A percentile compares a stretch with the other conserved stretches of the same genome.
Conservation (phyloP, 1,284 basidiomycete species). For the Trichosporon sp. region DNA sequence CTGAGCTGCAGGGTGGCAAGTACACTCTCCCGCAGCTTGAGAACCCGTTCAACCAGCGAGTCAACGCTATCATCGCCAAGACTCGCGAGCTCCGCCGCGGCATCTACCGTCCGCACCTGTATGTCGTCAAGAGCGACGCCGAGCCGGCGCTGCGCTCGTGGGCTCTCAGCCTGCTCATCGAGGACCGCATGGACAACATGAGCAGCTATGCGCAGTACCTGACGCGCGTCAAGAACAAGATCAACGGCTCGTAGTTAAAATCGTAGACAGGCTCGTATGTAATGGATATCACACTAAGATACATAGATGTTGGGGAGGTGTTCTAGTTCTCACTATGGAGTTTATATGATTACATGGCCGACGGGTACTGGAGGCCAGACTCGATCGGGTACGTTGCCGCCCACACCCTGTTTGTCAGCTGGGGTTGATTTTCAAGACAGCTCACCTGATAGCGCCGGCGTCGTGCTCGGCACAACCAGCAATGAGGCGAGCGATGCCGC, state of each 20-base stretch:
- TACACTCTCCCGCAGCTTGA: slow-evolving; percentile 80
- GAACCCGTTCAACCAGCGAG: slow-evolving; percentile 85
- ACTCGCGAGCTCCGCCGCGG: slow-evolving; percentile 73
- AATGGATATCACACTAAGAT: slow-evolving; percentile 4
- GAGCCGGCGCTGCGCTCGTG: slow-evolving; percentile 88
- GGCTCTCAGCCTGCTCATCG: slow-evolving; percentile 90
- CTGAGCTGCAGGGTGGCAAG: slow-evolving; percentile 86
- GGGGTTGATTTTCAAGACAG: neutral
- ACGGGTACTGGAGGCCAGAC: neutral
- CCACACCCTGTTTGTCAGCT: neutral
- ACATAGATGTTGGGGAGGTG: neutral
- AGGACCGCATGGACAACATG: slow-evolving; percentile 90
- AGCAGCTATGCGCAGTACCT: slow-evolving; percentile 95
- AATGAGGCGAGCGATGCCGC: neutral
- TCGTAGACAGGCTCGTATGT: slow-evolving; percentile 4
- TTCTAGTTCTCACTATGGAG: neutral
- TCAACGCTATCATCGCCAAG: slow-evolving; percentile 90
- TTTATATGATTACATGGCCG: neutral
- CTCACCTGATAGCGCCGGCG: neutral
- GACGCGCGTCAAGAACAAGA: slow-evolving; percentile 69
- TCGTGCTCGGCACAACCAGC: neutral
- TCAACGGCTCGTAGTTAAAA: slow-evolving; percentile 26
- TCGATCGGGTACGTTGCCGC: neutral
- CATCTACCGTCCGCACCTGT: slow-evolving; percentile 89
- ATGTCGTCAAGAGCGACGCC: slow-evolving; percentile 96